phyloP scores from a whole-genome alignment of 75 land plant genomes.

The Cupressus sempervirens region DNA sequence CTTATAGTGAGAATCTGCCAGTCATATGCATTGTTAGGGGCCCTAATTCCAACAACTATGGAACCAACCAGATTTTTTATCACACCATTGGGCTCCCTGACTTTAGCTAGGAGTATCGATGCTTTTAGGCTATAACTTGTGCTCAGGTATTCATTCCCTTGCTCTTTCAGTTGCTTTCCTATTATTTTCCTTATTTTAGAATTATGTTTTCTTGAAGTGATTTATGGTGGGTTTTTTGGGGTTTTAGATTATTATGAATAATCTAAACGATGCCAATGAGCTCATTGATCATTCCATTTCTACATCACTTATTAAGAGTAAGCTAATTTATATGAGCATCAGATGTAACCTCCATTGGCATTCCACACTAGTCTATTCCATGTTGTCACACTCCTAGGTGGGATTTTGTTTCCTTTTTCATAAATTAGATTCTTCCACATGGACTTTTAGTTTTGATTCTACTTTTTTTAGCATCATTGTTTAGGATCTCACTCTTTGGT shows the following conservation, averaged over 20 bases:
- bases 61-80: slow-evolving; percentile 47
- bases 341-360: slow-evolving; percentile 49
- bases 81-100: slow-evolving; percentile 50
- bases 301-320: slow-evolving; percentile 47
- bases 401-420: background rate
- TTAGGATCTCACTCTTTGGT: too few relatives aligned
- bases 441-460: too few relatives aligned
- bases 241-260: slow-evolving; percentile 31
- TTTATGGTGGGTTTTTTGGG: background rate
- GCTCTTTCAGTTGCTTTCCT: background rate
- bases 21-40: slow-evolving; percentile 54
- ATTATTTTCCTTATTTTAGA: background rate
- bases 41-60: slow-evolving; percentile 54
- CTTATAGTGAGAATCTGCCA: too few relatives aligned
- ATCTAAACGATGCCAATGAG: slow-evolving; percentile 58
- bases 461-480: too few relatives aligned
- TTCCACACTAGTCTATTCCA: slow-evolving; percentile 57
- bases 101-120: slow-evolving; percentile 49
- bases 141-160: slow-evolving; percentile 27
- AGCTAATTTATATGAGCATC: slow-evolving; percentile 57
- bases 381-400: slow-evolving; percentile 29
- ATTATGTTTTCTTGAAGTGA: background rate
- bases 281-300: slow-evolving; percentile 47
- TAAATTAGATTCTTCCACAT: too few relatives aligned
- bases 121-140: slow-evolving; percentile 53